These are phyloP conservation scores for Gastroboletus turbinatus DNA, from an alignment of 1,284 basidiomycete species.

Conservation along the genomic window DNA sequence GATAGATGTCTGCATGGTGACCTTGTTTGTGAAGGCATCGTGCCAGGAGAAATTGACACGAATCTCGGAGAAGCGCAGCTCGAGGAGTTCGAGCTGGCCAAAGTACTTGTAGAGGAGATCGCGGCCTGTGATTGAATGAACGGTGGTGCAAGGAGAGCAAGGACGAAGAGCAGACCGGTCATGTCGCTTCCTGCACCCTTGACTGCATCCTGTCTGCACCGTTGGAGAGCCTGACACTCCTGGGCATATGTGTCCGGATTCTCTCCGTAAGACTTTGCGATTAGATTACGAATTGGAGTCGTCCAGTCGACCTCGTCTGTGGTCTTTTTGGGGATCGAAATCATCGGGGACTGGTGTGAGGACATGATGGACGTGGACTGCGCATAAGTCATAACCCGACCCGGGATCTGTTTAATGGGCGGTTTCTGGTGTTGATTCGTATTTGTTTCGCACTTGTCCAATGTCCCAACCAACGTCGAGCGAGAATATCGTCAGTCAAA, in stretches of 20 bases:
- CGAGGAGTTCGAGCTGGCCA: constrained; percentile 96
- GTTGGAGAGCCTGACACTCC: constrained; percentile 82
- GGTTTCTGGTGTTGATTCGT: constrained; percentile 20
- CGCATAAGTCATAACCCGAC: not conserved
- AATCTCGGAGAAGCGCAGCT: constrained; percentile 95
- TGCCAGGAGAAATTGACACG: constrained; percentile 95
- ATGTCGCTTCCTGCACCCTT: constrained; percentile 92
- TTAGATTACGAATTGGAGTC: constrained; percentile 80
- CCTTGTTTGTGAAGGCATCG: constrained; percentile 94
- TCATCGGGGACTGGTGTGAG: constrained; percentile 76
- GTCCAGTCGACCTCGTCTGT: constrained; percentile 93
- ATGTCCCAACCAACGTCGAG: constrained; percentile 73
- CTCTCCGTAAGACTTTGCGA: constrained; percentile 93
- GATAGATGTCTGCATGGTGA: constrained; percentile 92
- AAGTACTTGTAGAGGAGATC: constrained; percentile 99
- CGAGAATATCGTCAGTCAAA: constrained; percentile 84
- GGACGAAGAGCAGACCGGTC: constrained; percentile 62
- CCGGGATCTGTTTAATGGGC: not conserved
- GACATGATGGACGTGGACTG: constrained; percentile 45
- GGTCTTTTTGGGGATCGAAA: constrained; percentile 75
- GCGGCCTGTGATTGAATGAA: constrained; percentile 53
- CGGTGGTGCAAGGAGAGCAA: not conserved
- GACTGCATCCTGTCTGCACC: constrained; percentile 94
- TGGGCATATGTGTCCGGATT: constrained; percentile 83
- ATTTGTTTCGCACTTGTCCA: constrained; percentile 30